Evolutionary conservation across 345 rosid genomes (phyloP), one percentile per base, ranked within the genome.

Genomic region (Sonneratia alba): DNA sequence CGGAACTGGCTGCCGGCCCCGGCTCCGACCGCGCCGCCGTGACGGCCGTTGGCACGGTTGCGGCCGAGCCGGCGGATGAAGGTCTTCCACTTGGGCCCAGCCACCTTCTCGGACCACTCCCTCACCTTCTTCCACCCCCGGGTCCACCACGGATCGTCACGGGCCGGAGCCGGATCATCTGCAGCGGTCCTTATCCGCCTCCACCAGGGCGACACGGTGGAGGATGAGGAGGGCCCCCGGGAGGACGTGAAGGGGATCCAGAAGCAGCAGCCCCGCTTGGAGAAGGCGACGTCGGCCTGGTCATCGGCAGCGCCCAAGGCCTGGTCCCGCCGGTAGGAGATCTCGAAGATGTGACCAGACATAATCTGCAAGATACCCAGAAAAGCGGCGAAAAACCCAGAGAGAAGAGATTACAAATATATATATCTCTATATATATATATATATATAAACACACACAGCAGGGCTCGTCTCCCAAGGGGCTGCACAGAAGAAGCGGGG

Each of bases 221-320:
- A 19, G 47, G 65, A 48, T 6, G 72, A 51, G 32, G 63, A 48
- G 61, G 36, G 13, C 43, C 42, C 42, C 2, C 8, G 42, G 34
- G 70, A 13, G 70, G 48, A 57, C 45, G 34, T 2, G 47, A 70
- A 40, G 37, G 73, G 73, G 48, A 37, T 56, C 73, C 45, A 71
- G 73, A 71, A 71, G 66, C 73, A 71, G 73, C 73, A 70, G 21
- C 73, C 73, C 12, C 66, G 71, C 57, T 47, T 24, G 36, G 37
- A 14, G 37, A 68, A 43, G 48, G 55, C 71, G 6, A n/a, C 56
- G 16, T 38, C 71, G 19, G 14, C 19, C 19, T 0, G 66, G 37
- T 62, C 66, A 11, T 27, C 37, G 14, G 27, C 66, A 8, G 19
- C 7, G 19, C 24, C 14, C 34, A 1, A 12, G 64, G 64, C 36